Base-by-base conservation (phyloP, 2,329 filamentous ascomycete species). In the Aspergillus awamori region DNA sequence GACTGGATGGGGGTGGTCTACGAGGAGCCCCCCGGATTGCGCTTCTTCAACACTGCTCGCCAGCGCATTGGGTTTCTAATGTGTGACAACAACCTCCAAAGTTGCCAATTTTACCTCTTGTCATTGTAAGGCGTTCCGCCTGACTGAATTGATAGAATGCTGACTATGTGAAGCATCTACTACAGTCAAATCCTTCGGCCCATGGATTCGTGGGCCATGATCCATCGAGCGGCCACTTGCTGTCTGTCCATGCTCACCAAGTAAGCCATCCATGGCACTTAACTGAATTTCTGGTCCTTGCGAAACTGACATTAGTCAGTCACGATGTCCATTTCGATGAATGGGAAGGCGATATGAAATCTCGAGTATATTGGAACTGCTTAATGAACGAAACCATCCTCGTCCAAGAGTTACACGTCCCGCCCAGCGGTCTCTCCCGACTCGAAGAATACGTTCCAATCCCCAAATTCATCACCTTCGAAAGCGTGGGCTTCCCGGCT, bases 271-370 rank as follows among this genome's bases (percentile, higher is more conserved):
- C 43, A 13, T 13, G 11, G 28, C 10, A 10, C 10, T 11, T 5
- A 30, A 7, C 8, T 20, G 20, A 20, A 20, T 2, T 20, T 20
- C 20, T 20, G 17, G 5, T 11, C 2, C n/a, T 15, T 28, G n/a
- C 6, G 24, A 24, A 56, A 13, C 55, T 64, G 36, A 62, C 45
- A 41, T 38, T 60, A 13, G 2, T 53, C 28, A 76, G 74, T 61
- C 75, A 76, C 57, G 72, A 76, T 49, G 74, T 75, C 28, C 78
- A 80, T 28, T 75, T 83, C 57, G 79, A 84, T 59, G 72, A 80
- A 30, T 85, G 83, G 83, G 80, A 83, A 61, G 80, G 81, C 5
- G 83, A 85, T 67, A 85, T 85, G 82, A 80, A 84, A 61, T 82
- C 82, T 2, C 76, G 83, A 17, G 75, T 84, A 1, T 85, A 83